phyloP scores from a whole-genome alignment of 1,284 basidiomycete genomes.

The Cutaneotrichosporon cutaneum region DNA sequence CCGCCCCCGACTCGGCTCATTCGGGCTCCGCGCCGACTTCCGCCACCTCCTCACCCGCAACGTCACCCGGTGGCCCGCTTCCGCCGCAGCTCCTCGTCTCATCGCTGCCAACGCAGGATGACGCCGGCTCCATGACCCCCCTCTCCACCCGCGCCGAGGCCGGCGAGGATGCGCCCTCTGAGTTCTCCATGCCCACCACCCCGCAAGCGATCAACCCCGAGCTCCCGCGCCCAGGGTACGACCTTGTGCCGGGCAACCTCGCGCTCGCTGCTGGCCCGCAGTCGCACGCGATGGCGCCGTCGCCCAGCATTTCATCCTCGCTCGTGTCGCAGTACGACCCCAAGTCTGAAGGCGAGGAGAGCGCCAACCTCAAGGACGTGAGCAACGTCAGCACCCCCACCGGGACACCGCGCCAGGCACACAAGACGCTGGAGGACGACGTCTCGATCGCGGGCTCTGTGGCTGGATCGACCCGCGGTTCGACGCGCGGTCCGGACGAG shows the following conservation, averaged over 20 bases:
- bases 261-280: conserved; percentile 29
- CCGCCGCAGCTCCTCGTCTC: conserved; percentile 35
- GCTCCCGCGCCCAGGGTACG: conserved; percentile 34
- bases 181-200: conserved; percentile 41
- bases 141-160: conserved; percentile 48
- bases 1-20: conserved; percentile 15
- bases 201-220: conserved; percentile 35
- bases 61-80: conserved; percentile 28
- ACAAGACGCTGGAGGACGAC: conserved; percentile 33
- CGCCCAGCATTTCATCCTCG: conserved; percentile 34
- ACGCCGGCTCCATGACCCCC: conserved; percentile 41
- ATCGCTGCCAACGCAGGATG: conserved; percentile 33
- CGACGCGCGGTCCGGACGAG: conserved; percentile 13
- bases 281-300: conserved; percentile 17
- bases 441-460: conserved; percentile 25
- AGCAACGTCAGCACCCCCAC: conserved; percentile 46
- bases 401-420: conserved; percentile 43
- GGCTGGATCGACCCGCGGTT: conserved; percentile 29
- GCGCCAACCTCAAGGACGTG: conserved; percentile 43
- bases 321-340: conserved; percentile 40
- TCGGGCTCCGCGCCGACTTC: conserved; percentile 38
- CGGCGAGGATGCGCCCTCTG: conserved; percentile 35
- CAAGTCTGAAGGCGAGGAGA: conserved; percentile 29
- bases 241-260: conserved; percentile 42
- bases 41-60: conserved; percentile 32